Conservation (phyloP, 352 stramenopile genomes). For the Phytophthora chlamydospora region DNA sequence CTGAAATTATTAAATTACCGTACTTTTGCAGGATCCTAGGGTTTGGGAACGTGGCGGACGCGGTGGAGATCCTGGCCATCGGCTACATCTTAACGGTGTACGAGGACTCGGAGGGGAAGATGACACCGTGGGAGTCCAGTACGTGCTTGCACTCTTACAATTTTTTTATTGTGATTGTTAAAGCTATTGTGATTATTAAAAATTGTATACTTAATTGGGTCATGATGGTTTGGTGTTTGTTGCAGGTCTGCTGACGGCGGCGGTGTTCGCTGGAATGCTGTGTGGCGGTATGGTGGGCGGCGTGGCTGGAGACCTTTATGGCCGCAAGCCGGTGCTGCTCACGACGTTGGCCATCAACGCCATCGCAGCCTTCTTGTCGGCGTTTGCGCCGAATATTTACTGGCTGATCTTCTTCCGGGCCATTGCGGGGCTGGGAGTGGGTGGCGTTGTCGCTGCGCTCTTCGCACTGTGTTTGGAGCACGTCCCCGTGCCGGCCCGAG, state of each 20-base stretch:
- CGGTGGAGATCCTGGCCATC: slow-evolving; percentile 91
- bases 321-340: slow-evolving; percentile 79
- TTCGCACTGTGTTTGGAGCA: slow-evolving; percentile 90
- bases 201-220: slow-evolving; percentile 1
- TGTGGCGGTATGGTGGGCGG: slow-evolving; percentile 78
- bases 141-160: slow-evolving; percentile 17
- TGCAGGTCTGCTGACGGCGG: slow-evolving; percentile 82
- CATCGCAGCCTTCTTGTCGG: slow-evolving; percentile 73
- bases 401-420: slow-evolving; percentile 83
- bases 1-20: slow-evolving; percentile 50
- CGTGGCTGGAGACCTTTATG: slow-evolving; percentile 79
- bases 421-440: slow-evolving; percentile 74
- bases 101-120: slow-evolving; percentile 63
- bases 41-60: slow-evolving; percentile 88
- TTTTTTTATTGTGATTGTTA: slow-evolving; percentile 9
- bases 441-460: slow-evolving; percentile 84
- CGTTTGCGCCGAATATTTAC: slow-evolving; percentile 68
- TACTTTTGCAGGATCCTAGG: slow-evolving; percentile 69
- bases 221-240: slow-evolving; percentile 11
- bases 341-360: slow-evolving; percentile 85
- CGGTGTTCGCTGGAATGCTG: slow-evolving; percentile 92
- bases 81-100: slow-evolving; percentile 89
- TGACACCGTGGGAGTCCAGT: slow-evolving; percentile 83
- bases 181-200: background rate
- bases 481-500: slow-evolving; percentile 68